These are phyloP conservation scores for Acacia acuminata DNA, from an alignment of 306 rosid genomes.

Conservation along the genomic window DNA sequence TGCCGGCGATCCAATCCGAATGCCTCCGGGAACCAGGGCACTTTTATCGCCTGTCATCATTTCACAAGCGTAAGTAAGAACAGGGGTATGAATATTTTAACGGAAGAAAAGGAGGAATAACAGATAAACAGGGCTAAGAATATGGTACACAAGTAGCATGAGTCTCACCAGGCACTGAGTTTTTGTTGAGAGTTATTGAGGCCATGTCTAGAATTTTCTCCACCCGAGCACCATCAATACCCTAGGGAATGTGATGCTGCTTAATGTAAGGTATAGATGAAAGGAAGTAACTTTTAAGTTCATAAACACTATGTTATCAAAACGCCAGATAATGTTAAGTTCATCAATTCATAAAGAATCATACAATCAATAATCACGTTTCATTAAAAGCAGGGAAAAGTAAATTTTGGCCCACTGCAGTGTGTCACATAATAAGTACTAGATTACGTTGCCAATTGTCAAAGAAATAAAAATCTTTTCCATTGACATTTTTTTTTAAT, in stretches of 20 bases:
- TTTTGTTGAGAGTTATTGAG: neutral
- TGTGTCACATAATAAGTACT: neutral
- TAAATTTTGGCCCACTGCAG: neutral
- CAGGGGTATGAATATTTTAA: neutral
- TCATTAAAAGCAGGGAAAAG: neutral
- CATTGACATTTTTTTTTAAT: neutral
- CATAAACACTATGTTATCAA: neutral
- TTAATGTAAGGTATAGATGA: neutral
- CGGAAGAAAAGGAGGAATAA: neutral
- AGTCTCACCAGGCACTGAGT: neutral
- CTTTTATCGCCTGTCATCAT: neutral
- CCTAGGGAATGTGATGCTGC: neutral
- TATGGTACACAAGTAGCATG: neutral
- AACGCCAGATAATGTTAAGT: neutral
- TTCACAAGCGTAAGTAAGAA: neutral
- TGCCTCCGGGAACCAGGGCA: constrained; percentile 1
- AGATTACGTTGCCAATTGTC: neutral
- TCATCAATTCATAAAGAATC: neutral
- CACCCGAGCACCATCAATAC: neutral
- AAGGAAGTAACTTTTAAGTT: neutral
- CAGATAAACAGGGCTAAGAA: neutral
- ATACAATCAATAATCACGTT: neutral
- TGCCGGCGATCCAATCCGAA: neutral
- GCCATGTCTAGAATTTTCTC: constrained; percentile 6
- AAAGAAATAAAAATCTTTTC: neutral